Conservation (phyloP, 2,329 filamentous ascomycete species). For the Trichoderma afroharzianum region DNA sequence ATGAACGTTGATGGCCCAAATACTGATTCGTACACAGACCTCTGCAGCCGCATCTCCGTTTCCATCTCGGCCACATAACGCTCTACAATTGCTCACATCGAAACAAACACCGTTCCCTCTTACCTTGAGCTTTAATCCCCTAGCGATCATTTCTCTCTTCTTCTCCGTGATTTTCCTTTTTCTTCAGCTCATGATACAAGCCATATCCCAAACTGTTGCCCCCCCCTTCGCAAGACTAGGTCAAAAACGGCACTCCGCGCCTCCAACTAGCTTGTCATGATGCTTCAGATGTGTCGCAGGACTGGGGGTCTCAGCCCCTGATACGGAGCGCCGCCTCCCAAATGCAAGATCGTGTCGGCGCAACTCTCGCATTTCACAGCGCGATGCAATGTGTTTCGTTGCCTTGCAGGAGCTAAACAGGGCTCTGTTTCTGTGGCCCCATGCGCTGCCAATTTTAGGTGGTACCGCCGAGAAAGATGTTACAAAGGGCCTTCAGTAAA, state of each 20-base stretch:
- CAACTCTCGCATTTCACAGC: constrained; percentile 15
- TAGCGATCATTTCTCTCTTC: neutral
- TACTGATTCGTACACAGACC: neutral
- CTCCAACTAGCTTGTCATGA: constrained; percentile 21
- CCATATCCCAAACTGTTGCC: neutral
- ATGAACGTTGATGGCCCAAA: neutral
- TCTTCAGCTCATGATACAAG: neutral
- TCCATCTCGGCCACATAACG: neutral
- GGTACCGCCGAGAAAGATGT: constrained; percentile 10
- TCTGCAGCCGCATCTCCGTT: neutral
- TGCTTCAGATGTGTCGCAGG: constrained; percentile 50
- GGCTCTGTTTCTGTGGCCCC: constrained; percentile 8
- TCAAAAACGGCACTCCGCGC: constrained; percentile 17
- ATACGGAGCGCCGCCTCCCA: constrained; percentile 21
- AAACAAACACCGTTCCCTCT: neutral
- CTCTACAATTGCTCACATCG: neutral
- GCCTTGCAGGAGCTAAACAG: constrained; percentile 10
- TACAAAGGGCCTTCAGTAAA: neutral
- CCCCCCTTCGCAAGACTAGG: neutral
- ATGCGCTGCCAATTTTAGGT: neutral
- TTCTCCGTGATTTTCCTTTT: neutral
- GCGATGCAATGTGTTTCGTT: constrained; percentile 18
- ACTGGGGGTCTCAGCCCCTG: constrained; percentile 34
- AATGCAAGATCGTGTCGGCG: constrained; percentile 5
- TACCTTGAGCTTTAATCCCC: neutral